A percentile compares a stretch with the other conserved stretches of the same genome.
phyloP scores from a whole-genome alignment of 2,329 filamentous ascomycete species.

The Torrubiella hemipterigena region DNA sequence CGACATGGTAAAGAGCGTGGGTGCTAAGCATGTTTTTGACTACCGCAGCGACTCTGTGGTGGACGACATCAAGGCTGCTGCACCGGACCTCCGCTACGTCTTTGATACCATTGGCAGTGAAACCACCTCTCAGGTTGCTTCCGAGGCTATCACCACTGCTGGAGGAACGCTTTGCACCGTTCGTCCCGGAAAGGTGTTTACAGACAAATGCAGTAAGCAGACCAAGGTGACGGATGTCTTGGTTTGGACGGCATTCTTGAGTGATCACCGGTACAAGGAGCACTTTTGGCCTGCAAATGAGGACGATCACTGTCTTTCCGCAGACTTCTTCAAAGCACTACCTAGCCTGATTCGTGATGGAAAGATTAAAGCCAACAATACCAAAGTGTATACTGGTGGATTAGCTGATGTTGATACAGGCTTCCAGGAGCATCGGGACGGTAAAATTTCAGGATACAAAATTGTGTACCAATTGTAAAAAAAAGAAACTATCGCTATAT shows the following conservation, averaged over 20 bases:
- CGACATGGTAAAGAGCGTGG: conserved; percentile 17
- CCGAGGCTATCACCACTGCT: conserved; percentile 14
- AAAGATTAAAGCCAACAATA: conserved; percentile 20
- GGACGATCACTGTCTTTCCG: conserved; percentile 21
- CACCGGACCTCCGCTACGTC: conserved; percentile 20
- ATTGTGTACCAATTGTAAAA: conserved; percentile 19
- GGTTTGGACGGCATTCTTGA: conserved; percentile 29
- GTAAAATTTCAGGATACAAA: conserved; percentile 25
- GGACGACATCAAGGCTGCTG: conserved; percentile 18
- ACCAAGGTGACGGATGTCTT: conserved; percentile 26
- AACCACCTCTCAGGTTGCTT: conserved; percentile 20
- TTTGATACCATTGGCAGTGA: conserved; percentile 30
- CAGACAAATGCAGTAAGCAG: conserved; percentile 18
- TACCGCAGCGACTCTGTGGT: conserved; percentile 24
- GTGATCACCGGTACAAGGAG: conserved; percentile 22
- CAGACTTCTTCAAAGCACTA: conserved; percentile 24
- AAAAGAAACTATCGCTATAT: not conserved
- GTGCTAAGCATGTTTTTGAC: conserved; percentile 24
- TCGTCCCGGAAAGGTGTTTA: conserved; percentile 25
- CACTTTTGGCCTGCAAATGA: conserved; percentile 23
- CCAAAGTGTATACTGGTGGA: conserved; percentile 15
- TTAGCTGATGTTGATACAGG: conserved; percentile 19
- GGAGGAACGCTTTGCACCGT: conserved; percentile 26
- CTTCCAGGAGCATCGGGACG: conserved; percentile 24
- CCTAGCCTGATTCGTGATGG: conserved; percentile 19